Base-by-base conservation (phyloP, 805 yeast species). In the Blastobotrys terrestris region DNA sequence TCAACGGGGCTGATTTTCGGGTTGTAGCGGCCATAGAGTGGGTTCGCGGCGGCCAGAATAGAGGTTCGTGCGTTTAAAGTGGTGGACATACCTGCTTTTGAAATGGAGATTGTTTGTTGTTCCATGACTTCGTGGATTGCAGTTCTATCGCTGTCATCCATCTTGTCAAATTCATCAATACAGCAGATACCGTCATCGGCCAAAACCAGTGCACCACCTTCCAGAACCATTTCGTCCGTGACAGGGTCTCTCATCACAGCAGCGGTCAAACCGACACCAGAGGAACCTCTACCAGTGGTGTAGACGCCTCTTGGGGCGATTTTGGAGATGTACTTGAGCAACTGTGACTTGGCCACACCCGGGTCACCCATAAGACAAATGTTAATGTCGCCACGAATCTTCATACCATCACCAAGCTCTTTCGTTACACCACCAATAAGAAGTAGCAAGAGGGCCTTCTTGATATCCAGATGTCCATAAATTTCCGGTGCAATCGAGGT, bases 81-180 rank as follows among this genome's bases (percentile, higher is more conserved):
- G 7, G 99, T 94, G 57, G 94, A 87, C 61, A 94, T 94, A 60
- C 99, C 99, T 2, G 99, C 99, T 70, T 94, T 94, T 44, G 97
- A 87, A 54, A 94, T 94, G 19, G 96, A 87, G 54, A 94, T 94
- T 1, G 99, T 94, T 71, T 94, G 99, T 69, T 94, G 99, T 72
- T 94, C 99, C 99, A 94, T 94, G 35, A 94, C 99, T 75, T 92
- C 99, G 71, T 92, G 98, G 65, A 94, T 94, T 1, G 98, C 98
- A 0, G 98, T 94, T 65, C 99, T 78, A 71, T 94, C 99, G 57
- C 79, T 72, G 69, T 94, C 99, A 67, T 92, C 97, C 99, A 94
- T 94, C 74, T 94, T 94, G 71, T 94, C 99, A 65, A 94, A 94
- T 75, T 94, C 99, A 78, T 94, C 99, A 66, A 94, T 94, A 69